Base-by-base conservation (phyloP, 768 basidiomycete species). In the Naganishia randhawae region DNA sequence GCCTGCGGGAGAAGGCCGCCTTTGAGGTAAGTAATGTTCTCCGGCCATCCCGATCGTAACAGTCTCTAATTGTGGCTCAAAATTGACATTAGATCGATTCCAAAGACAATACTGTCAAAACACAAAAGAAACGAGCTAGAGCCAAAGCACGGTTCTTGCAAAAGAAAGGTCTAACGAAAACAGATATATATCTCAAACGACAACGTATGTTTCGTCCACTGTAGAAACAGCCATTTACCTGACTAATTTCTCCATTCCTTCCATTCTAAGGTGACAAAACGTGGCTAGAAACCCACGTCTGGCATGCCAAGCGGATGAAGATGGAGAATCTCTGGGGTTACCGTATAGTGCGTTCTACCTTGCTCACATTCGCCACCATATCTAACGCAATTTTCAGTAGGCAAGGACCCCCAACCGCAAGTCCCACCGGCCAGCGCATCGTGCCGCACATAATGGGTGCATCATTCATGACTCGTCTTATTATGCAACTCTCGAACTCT, bases 221-320 rank as follows among this genome's bases (percentile, higher is more conserved):
- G 27, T 31, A 31, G 27, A 3, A 25, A 41, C 22, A 8, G 0
- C 22, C 6, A 41, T 35, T 41, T 41, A 25, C 25, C n/a, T 50
- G 54, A 32, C 50, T 50, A 50, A 35, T 52, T n/a, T 45, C n/a
- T 19, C 57, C 5, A 41, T 35, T n/a, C 31, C 13, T n/a, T n/a
- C n/a, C n/a, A n/a, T n/a, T 55, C 48, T 1, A 71, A 96, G 94
- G 83, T 33, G 84, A 90, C 71, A 97, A 97, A 78, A 82, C 84
- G 14, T 98, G 95, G 95, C 85, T 99, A 0, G 92, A 95, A 76
- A 95, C 93, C 6, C 96, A 99, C 77, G 80, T 98, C 22, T 98
- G 93, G 92, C 95, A 97, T 74, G 90, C 93, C 0, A 98, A 97
- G 80, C 86, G 96, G 7, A 95, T 95, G 87, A 86, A 88, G 70